phyloP scores from a whole-genome alignment of 495 filamentous ascomycete genomes.

The Hypomontagnella submonticulosa region DNA sequence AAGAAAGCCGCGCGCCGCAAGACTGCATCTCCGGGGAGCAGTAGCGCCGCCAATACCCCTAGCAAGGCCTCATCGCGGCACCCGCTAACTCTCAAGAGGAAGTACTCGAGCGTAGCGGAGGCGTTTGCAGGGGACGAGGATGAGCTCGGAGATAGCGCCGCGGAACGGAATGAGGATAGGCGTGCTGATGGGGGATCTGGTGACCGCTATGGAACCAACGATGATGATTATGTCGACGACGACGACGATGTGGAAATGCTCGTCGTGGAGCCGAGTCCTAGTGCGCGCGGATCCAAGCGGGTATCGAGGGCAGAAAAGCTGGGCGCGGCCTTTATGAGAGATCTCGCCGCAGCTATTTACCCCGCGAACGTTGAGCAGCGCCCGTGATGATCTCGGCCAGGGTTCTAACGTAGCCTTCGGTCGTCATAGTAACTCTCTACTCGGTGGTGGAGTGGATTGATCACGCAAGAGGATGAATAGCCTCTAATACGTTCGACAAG shows the following conservation, averaged over 20 bases:
- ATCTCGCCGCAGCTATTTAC: conserved; percentile 32
- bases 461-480: background rate
- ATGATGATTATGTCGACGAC: conserved; percentile 11
- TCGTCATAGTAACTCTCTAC: background rate
- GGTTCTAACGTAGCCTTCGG: background rate
- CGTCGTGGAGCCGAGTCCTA: conserved; percentile 2
- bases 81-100: conserved; percentile 31
- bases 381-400: background rate
- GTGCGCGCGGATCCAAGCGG: background rate
- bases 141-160: background rate
- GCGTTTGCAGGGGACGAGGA: conserved; percentile 53
- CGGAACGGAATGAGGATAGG: background rate
- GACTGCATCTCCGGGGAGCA: background rate
- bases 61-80: conserved; percentile 9
- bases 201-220: background rate
- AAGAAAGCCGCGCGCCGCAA: conserved; percentile 20
- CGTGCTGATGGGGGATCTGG: background rate
- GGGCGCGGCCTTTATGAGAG: conserved; percentile 35
- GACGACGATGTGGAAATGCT: conserved; percentile 28
- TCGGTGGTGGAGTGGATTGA: background rate
- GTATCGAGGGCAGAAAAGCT: conserved; percentile 6
- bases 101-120: conserved; percentile 54
- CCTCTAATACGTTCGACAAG: no score
- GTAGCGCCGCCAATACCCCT: no score
- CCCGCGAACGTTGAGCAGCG: background rate